phyloP scores from a whole-genome alignment of 139 green algal species.

The Eudorina sp. region DNA sequence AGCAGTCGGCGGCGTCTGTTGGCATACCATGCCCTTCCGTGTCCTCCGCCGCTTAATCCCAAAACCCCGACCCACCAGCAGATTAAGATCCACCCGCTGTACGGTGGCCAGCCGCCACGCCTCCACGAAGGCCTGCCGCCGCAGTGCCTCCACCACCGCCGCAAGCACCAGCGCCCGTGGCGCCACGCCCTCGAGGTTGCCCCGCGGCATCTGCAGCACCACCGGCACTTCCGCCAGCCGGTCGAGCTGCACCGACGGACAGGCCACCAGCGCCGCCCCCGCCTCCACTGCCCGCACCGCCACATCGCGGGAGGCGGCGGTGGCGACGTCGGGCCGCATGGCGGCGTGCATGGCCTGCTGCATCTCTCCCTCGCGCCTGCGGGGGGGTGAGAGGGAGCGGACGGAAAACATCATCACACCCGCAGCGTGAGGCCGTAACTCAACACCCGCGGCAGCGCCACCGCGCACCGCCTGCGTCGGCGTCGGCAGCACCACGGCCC shows the following conservation, averaged over 20 bases:
- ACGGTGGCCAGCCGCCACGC: constrained; percentile 76
- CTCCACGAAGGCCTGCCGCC: constrained; percentile 55
- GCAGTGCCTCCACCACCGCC: constrained; percentile 71
- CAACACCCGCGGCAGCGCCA: too few species aligned
- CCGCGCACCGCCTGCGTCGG: too few species aligned
- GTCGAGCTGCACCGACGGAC: background rate
- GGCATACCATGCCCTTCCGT: background rate
- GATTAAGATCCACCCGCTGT: constrained; percentile 88
- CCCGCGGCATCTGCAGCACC: constrained; percentile 91
- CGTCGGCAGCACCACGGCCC: too few species aligned
- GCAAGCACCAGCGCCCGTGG: constrained; percentile 89
- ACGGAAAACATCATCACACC: too few species aligned
- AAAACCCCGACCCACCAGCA: constrained; percentile 79
- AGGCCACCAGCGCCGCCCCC: constrained; percentile 70
- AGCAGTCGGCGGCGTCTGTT: background rate
- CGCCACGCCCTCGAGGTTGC: constrained; percentile 92
- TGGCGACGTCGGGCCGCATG: constrained; percentile 76
- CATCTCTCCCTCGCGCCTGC: constrained; percentile 57
- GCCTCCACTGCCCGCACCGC: constrained; percentile 78
- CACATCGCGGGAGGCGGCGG: constrained; percentile 56
- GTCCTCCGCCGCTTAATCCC: background rate
- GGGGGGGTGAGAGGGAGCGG: background rate
- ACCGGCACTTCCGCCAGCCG: constrained; percentile 45
- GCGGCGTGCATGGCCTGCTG: constrained; percentile 68
- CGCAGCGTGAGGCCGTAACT: too few species aligned